phyloP scores from a whole-genome alignment of 495 filamentous ascomycete genomes.

The Saxispiralis lemnorum region DNA sequence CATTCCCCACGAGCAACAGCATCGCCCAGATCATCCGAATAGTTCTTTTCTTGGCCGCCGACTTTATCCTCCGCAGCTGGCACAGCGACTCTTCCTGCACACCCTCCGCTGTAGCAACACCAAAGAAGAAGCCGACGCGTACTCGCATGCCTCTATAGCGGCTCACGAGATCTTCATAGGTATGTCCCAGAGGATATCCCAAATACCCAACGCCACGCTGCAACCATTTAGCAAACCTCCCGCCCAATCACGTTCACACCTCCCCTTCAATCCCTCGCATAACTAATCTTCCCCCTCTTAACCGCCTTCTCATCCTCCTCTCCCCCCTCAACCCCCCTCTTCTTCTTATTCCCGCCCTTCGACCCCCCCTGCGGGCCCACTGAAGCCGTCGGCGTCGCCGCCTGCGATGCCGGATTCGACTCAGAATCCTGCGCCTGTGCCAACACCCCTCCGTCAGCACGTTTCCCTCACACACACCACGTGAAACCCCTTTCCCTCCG shows the following conservation, averaged over 20 bases:
- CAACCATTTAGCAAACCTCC: neutral
- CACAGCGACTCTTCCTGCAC: too few species aligned
- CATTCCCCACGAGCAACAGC: too few species aligned
- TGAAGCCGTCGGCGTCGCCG: constrained; percentile 22
- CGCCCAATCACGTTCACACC: neutral
- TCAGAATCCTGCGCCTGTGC: constrained; percentile 11
- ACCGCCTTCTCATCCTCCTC: constrained; percentile 24
- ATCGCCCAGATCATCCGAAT: neutral
- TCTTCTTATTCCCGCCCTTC: constrained; percentile 25
- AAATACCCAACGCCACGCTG: neutral
- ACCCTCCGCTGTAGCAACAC: neutral
- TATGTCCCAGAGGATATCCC: neutral
- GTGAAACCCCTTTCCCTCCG: constrained; percentile 1
- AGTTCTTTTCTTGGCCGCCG: neutral
- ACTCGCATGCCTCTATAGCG: neutral
- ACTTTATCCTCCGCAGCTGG: neutral
- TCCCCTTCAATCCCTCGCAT: constrained; percentile 21
- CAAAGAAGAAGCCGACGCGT: neutral
- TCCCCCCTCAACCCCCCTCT: constrained; percentile 20
- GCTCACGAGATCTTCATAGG: neutral
- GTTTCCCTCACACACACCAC: constrained; percentile 10
- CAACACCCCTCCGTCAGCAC: constrained; percentile 10
- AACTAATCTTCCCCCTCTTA: constrained; percentile 27
- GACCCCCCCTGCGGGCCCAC: constrained; percentile 18
- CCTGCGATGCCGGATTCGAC: constrained; percentile 18